Evolutionary conservation across 1,284 basidiomycete species (phyloP), one percentile per base, ranked within the genome.

Genomic region (Peniophora sp.): DNA sequence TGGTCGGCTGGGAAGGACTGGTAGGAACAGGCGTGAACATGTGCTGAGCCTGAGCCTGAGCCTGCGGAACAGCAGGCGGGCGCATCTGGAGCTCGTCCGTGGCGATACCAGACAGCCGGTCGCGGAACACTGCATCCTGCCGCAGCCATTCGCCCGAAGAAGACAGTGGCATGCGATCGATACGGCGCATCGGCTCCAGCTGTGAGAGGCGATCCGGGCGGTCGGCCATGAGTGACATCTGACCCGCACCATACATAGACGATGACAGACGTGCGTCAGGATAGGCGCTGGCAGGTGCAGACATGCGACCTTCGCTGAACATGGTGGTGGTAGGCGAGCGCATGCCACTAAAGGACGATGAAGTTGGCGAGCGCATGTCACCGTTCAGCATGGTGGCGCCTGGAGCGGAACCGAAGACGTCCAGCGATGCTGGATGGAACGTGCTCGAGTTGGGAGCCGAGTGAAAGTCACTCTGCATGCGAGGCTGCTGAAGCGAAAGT

Each of bases 81-180:
- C 60, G 52, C 32, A 59, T 52, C 15, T 53, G 32, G 2, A 54
- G 24, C 5, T 64, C 63, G 42, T 58, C 58, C 3, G 53, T 23
- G 44, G 55, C 52, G 2, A 53, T 42, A 3, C 54, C 41, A 18
- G 56, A 52, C 12, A 56, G 57, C 22, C 62, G 62, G 1, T 52
- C 57, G 42, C 56, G 47, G 11, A 55, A 44, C 36, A 56, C 50
- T 12, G 64, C 64, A 10, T 69, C 68, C 3, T 61, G 51, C 41
- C 62, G 61, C 24, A 64, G 49, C 68, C 68, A 69, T 9, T 68
- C 68, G 2, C 27, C 27, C 5, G 27, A 32, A 32, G 65, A 60
- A 2, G 65, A 58, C 1, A 61, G 55, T 2, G 60, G 60, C 8
- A 60, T 24, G 36, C 64, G 62, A 20, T 64, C 57, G 35, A 51